Evolutionary conservation across 2,329 filamentous ascomycete species (phyloP), one percentile per base, ranked within the genome.

Genomic region (Paracorniculantispora psalliotae): DNA sequence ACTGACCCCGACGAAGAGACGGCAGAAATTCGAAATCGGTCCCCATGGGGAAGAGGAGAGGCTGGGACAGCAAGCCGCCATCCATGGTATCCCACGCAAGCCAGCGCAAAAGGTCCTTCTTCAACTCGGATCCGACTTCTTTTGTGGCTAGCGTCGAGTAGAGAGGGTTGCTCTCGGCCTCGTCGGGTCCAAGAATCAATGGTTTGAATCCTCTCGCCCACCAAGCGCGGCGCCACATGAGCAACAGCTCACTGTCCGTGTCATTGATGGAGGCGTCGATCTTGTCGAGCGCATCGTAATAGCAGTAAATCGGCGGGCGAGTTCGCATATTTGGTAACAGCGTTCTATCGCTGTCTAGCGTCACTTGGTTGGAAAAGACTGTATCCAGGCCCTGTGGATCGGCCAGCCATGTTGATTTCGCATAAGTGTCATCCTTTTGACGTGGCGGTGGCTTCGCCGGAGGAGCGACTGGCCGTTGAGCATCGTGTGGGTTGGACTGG

Each of bases 151-250:
- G 76, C 56, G 86, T 79, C 64, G 86, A 80, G 70, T 93, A 96
- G 21, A 90, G 75, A 1, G 90, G 90, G 68, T 96, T 94, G 68
- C 86, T 86, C 79, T 87, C 89, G 19, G 92, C 92, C 70, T 97
- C 93, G 1, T 83, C 85, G 17, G 85, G 82, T 53, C 89, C 87
- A 59, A 97, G 75, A 43, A 97, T 89, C 8, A 94, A 80, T 0
- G 94, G 93, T 62, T 81, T 86, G 75, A 97, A 97, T 12, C 93
- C 94, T 67, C 96, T 86, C 0, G 92, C 91, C 90, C 91, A 97
- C 92, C 93, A 97, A 2, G 93, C 92, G 48, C 91, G 84, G 61
- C 92, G 84, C 94, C 94, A 97, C 56, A 90, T 88, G 59, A 96
- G 77, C 51, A 97, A 80, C 61, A 97, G 76, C 60, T 87, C 83